Conservation (phyloP, 2,329 filamentous ascomycete genomes). For the Aplosporella prunicola region DNA sequence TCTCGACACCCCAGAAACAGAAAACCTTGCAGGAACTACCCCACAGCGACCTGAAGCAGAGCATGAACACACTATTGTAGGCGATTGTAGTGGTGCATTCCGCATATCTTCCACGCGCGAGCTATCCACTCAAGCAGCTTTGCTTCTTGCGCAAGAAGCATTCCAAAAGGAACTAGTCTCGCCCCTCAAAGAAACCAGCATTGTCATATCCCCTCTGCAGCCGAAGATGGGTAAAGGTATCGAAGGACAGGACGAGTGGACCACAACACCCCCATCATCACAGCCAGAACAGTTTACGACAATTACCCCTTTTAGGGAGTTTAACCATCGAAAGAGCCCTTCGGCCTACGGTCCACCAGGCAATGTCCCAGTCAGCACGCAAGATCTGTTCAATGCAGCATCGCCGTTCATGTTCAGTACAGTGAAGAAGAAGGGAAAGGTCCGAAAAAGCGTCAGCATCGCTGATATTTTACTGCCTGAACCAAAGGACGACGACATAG, state of each 20-base stretch:
- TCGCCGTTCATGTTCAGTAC: slow-evolving; percentile 33
- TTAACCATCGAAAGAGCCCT: slow-evolving; percentile 13
- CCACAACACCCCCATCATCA: slow-evolving; percentile 1
- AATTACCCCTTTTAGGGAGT: slow-evolving; percentile 13
- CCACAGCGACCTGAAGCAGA: too few relatives aligned
- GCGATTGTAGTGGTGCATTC: too few relatives aligned
- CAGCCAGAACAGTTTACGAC: not conserved
- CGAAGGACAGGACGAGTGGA: too few relatives aligned
- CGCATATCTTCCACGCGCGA: too few relatives aligned
- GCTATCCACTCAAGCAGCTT: slow-evolving; percentile 28
- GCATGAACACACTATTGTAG: too few relatives aligned
- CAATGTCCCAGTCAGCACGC: slow-evolving; percentile 31
- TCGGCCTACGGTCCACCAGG: slow-evolving; percentile 14
- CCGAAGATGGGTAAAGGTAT: not conserved
- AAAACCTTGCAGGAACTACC: too few relatives aligned
- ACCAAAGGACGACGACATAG: not conserved
- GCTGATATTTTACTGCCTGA: not conserved
- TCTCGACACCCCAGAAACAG: too few relatives aligned
- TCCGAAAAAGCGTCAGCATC: slow-evolving; percentile 6
- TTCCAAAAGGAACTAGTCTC: slow-evolving; percentile 22
- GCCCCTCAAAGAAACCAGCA: not conserved
- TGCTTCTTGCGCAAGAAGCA: slow-evolving; percentile 24
- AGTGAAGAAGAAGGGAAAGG: slow-evolving; percentile 28
- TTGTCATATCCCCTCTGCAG: not conserved
- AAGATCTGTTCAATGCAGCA: slow-evolving; percentile 34